Evolutionary conservation across 441 rosid genomes (phyloP).

Genomic region (Pelargonium citronellum): DNA sequence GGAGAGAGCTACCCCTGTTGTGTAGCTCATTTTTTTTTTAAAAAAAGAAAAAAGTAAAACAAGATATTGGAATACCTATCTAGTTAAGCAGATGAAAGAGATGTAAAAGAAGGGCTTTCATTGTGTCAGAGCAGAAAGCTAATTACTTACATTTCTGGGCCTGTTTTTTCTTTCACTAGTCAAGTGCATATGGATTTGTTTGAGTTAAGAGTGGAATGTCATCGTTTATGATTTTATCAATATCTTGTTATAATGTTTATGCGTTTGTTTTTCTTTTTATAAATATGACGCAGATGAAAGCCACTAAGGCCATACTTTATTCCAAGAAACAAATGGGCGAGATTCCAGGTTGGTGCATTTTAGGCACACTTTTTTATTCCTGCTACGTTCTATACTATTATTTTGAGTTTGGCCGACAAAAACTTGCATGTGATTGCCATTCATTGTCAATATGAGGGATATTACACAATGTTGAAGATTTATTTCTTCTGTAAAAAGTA

Average conservation of each 20-base stretch:
- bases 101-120: too few relatives aligned
- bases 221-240: not conserved
- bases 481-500: not conserved
- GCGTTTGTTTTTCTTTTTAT: slow-evolving; percentile 7
- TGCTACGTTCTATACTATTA: not conserved
- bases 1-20: too few relatives aligned
- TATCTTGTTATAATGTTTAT: slow-evolving; percentile 8
- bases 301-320: slow-evolving; percentile 40
- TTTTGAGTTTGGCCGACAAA: slow-evolving; percentile 5
- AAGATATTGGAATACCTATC: too few relatives aligned
- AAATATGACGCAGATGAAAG: slow-evolving; percentile 43
- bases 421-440: not conserved
- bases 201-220: not conserved
- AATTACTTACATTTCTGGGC: too few relatives aligned
- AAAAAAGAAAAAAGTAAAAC: too few relatives aligned
- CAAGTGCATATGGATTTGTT: not conserved
- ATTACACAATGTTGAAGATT: not conserved
- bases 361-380: not conserved
- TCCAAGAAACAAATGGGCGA: slow-evolving; percentile 55
- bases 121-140: too few relatives aligned
- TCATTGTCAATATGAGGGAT: not conserved
- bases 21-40: too few relatives aligned
- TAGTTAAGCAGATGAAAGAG: too few relatives aligned
- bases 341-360: slow-evolving; percentile 55
- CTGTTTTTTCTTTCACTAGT: too few relatives aligned